These are phyloP conservation scores for Plasmodium falciparum DNA, from an alignment of 169 alveolate species.

Conservation along the genomic window DNA sequence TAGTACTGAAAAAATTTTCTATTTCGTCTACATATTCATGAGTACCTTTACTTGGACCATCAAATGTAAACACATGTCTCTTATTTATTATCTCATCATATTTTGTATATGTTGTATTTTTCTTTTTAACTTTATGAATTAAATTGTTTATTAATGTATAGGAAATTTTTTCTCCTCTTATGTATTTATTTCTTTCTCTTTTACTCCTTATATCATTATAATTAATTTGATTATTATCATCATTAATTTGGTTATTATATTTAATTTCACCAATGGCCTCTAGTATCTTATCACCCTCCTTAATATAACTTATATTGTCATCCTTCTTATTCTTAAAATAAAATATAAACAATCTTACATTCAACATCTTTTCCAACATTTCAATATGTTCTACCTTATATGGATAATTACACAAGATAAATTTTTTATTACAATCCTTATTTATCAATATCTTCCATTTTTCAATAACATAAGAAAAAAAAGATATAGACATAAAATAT, in stretches of 20 bases:
- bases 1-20: neutral
- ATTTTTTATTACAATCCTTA: constrained; percentile 17
- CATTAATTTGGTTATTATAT: neutral
- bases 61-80: constrained; percentile 14
- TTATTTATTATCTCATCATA: neutral
- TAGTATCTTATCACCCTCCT: constrained; percentile 7
- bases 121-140: no score
- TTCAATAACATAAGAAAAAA: constrained; percentile 39
- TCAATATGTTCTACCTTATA: constrained; percentile 13
- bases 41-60: neutral
- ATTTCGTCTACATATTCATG: neutral
- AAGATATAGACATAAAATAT: neutral
- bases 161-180: no score
- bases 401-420: constrained; percentile 51
- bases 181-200: no score
- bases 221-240: neutral
- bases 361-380: constrained; percentile 3
- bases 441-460: constrained; percentile 12
- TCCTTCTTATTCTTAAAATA: constrained; percentile 26
- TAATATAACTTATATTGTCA: neutral
- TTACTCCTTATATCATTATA: no score
- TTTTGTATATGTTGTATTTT: neutral
- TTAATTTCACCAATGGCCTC: neutral
- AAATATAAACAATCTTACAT: constrained; percentile 12
- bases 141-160: no score